These are phyloP conservation scores for Cyclocybe aegerita DNA, from an alignment of 768 basidiomycete species.

Conservation along the genomic window DNA sequence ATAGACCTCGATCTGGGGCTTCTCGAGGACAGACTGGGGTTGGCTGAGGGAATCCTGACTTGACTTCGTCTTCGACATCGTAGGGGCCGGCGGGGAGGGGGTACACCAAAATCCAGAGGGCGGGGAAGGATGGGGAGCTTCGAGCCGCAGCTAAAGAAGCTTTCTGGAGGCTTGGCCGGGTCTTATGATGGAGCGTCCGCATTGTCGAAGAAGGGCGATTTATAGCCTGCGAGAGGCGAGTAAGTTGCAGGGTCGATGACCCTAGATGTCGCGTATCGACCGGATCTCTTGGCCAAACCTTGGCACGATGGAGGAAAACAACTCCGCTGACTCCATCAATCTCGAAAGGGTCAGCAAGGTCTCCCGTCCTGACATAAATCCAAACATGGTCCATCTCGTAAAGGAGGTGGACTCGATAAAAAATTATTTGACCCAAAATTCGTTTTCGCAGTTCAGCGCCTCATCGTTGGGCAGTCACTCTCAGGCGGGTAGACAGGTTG, in stretches of 20 bases:
- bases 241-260: slow-evolving; percentile 2
- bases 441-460: no score
- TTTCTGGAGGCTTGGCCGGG: slow-evolving; percentile 7
- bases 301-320: neutral
- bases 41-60: slow-evolving; percentile 8
- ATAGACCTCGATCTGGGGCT: slow-evolving; percentile 1
- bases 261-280: neutral
- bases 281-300: slow-evolving; percentile 11
- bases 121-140: neutral
- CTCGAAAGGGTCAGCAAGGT: neutral
- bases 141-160: slow-evolving; percentile 2
- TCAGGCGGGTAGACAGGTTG: no score
- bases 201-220: slow-evolving; percentile 6
- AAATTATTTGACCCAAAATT: no score
- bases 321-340: no score
- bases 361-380: neutral
- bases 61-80: slow-evolving; percentile 19
- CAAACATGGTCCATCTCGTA: neutral
- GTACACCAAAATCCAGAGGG: neutral
- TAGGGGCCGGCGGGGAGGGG: slow-evolving; percentile 1
- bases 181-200: slow-evolving; percentile 10
- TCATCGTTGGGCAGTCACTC: no score
- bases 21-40: slow-evolving; percentile 11
- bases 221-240: slow-evolving; percentile 5
- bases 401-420: no score